A percentile compares a stretch with the other conserved stretches of the same genome.
Evolutionary conservation across 345 rosid genomes (phyloP).

Genomic region (Erucastrum elatum): DNA sequence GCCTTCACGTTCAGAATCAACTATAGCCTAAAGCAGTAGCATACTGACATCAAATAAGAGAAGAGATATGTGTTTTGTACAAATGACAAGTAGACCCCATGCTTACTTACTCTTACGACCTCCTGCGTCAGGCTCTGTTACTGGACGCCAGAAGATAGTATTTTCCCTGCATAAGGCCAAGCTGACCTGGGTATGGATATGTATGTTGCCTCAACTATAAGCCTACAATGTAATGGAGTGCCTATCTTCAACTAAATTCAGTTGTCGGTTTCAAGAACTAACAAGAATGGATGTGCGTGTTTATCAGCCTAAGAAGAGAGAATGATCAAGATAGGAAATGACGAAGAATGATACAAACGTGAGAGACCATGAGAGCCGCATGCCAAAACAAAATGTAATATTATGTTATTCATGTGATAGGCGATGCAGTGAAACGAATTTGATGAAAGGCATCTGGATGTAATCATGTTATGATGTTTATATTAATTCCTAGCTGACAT

Average conservation of each 20-base stretch:
- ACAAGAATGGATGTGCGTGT: not conserved
- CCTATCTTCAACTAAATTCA: constrained; percentile 13
- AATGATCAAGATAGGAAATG: constrained; percentile 25
- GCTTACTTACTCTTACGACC: not conserved
- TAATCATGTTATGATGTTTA: constrained; percentile 17
- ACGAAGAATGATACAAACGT: constrained; percentile 24
- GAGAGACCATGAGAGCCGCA: constrained; percentile 18
- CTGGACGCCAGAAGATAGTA: not conserved
- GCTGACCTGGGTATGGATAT: constrained; percentile 14
- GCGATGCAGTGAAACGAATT: constrained; percentile 38
- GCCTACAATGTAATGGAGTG: constrained; percentile 10
- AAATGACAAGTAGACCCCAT: not conserved
- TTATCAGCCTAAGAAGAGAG: constrained; percentile 15
- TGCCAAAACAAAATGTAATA: constrained; percentile 6
- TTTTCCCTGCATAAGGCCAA: constrained; percentile 30
- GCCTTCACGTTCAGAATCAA: too few relatives aligned
- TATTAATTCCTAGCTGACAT: constrained; percentile 38
- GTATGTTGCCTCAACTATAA: too few relatives aligned
- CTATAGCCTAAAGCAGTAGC: too few relatives aligned
- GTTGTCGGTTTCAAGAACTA: constrained; percentile 12
- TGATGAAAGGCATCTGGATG: constrained; percentile 30
- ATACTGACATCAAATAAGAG: too few relatives aligned
- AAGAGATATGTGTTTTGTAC: not conserved
- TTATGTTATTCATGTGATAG: not conserved
- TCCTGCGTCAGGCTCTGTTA: not conserved